Conservation (phyloP, 2,329 filamentous ascomycete species). For the Colletotrichum tabaci region DNA sequence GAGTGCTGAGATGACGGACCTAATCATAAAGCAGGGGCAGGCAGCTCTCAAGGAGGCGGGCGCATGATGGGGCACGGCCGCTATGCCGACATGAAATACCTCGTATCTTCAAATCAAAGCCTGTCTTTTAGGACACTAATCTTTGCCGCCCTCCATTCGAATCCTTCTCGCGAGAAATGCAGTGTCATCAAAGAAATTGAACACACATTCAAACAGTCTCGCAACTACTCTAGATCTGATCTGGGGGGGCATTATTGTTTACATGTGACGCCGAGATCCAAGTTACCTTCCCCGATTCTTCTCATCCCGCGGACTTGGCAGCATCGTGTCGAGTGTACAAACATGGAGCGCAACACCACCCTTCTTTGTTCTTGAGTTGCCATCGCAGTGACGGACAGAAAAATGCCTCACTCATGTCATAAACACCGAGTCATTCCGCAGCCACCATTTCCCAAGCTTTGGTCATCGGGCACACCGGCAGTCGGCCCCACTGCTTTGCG, state of each 20-base stretch:
- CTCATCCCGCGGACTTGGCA: too few species aligned
- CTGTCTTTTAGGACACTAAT: not conserved
- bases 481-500: not conserved
- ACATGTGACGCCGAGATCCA: too few species aligned
- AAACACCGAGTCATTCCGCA: slow-evolving; percentile 22
- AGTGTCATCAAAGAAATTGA: too few species aligned
- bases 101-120: not conserved
- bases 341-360: not conserved
- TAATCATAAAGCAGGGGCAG: slow-evolving; percentile 39
- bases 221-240: too few species aligned
- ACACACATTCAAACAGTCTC: too few species aligned
- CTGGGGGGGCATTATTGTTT: too few species aligned
- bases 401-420: slow-evolving; percentile 6
- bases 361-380: not conserved
- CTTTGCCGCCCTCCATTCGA: too few species aligned
- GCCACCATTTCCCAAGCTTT: slow-evolving; percentile 4
- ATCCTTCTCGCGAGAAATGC: too few species aligned
- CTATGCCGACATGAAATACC: not conserved
- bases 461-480: slow-evolving; percentile 6
- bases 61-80: slow-evolving; percentile 14
- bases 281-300: too few species aligned
- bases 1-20: slow-evolving; percentile 36
- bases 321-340: too few species aligned
- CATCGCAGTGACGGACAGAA: too few species aligned
- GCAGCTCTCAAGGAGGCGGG: slow-evolving; percentile 39